A percentile compares a stretch with the other conserved stretches of the same genome.
phyloP scores from a whole-genome alignment of 257 asterid genomes.

The Cruciata laevipes region DNA sequence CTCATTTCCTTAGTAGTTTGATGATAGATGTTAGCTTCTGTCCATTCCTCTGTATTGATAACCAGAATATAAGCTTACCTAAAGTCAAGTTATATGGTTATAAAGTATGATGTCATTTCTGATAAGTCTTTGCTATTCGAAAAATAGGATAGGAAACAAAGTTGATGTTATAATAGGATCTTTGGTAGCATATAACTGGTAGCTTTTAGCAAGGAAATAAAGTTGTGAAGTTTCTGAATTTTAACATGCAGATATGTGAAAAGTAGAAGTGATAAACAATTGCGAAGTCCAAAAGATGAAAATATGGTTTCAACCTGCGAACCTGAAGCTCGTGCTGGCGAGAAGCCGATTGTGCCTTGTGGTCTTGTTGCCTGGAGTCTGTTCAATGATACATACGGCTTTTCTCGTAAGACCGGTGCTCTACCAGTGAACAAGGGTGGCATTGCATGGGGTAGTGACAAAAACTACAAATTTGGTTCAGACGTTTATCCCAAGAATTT shows the following conservation, averaged over 20 bases:
- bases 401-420: slow-evolving; percentile 27
- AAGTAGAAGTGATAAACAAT: slow-evolving; percentile 75
- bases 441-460: slow-evolving; percentile 75
- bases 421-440: slow-evolving; percentile 47
- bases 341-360: slow-evolving; percentile 67
- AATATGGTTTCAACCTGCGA: slow-evolving; percentile 33
- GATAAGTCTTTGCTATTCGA: background rate
- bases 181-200: background rate
- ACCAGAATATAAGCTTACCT: background rate
- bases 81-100: background rate
- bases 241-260: slow-evolving; percentile 59
- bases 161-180: background rate
- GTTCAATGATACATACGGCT: slow-evolving; percentile 62
- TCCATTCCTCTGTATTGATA: background rate
- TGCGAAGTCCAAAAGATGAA: slow-evolving; percentile 31
- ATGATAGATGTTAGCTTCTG: background rate
- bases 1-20: background rate
- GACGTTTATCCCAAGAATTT: slow-evolving; percentile 69
- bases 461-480: slow-evolving; percentile 48
- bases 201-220: background rate
- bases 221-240: background rate
- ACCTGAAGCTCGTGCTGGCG: slow-evolving; percentile 37
- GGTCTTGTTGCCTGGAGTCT: slow-evolving; percentile 94
- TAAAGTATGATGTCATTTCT: background rate
- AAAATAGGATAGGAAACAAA: background rate